Conservation (phyloP, 768 basidiomycete species). For the Dendrothele bispora region DNA sequence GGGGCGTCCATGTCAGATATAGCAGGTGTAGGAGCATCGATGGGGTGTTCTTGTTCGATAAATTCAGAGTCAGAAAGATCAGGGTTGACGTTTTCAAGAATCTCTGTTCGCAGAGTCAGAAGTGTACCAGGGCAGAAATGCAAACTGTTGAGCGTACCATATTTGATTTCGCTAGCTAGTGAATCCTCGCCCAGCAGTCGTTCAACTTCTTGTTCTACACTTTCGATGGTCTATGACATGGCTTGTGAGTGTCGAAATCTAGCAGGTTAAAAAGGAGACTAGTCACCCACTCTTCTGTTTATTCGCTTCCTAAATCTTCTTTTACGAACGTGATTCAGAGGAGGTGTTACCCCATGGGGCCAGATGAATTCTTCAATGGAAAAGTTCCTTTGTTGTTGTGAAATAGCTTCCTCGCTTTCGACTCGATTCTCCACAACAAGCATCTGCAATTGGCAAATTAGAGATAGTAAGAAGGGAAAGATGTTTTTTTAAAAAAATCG, state of each 20-base stretch:
- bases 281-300: conserved; percentile 72
- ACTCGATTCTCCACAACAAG: conserved; percentile 81
- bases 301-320: conserved; percentile 90
- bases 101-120: conserved; percentile 45
- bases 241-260: too few relatives aligned
- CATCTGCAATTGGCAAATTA: conserved; percentile 71
- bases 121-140: background rate
- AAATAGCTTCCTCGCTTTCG: conserved; percentile 65
- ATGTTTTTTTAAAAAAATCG: conserved; percentile 18
- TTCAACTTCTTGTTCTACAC: conserved; percentile 92
- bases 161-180: conserved; percentile 72
- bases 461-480: conserved; percentile 8
- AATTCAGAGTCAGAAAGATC: conserved; percentile 90
- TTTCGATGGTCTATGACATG: conserved; percentile 78
- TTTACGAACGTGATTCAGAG: conserved; percentile 86
- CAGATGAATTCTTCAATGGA: conserved; percentile 96
- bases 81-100: conserved; percentile 88
- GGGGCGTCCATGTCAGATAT: conserved; percentile 64
- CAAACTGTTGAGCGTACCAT: conserved; percentile 45
- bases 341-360: conserved; percentile 95
- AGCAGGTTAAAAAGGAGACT: conserved; percentile 12
- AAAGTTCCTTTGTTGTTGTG: conserved; percentile 66
- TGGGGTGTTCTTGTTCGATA: conserved; percentile 63
- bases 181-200: conserved; percentile 80
- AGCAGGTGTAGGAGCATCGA: conserved; percentile 73